A percentile compares a stretch with the other conserved stretches of the same genome.
Conservation (phyloP, 208 protist genomes). For the Wallacemonas sp. region DNA sequence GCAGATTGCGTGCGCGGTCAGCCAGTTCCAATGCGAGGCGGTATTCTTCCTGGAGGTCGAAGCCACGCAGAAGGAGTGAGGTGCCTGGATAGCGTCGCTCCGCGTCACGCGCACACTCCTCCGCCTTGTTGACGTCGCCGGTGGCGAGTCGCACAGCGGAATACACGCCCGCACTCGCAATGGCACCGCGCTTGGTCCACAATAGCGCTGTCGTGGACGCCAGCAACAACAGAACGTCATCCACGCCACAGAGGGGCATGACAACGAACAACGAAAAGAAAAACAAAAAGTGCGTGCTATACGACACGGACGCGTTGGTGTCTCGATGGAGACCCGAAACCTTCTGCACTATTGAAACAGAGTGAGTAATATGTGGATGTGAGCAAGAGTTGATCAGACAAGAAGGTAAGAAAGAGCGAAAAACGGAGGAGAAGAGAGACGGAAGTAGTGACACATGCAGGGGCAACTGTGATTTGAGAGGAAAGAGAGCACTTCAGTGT, state of each 20-base stretch:
- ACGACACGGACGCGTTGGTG: too few relatives aligned
- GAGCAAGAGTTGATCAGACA: too few relatives aligned
- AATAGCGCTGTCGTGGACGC: conserved; percentile 67
- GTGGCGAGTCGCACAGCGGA: conserved; percentile 30
- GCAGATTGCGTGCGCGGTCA: not conserved
- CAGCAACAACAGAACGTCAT: conserved; percentile 75
- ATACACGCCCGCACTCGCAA: conserved; percentile 41
- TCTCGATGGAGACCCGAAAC: too few relatives aligned
- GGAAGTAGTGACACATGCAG: too few relatives aligned
- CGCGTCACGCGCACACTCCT: conserved; percentile 21
- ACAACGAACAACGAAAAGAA: too few relatives aligned
- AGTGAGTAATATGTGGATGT: too few relatives aligned
- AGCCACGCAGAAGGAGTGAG: conserved; percentile 25
- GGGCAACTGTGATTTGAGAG: too few relatives aligned
- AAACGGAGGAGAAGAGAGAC: too few relatives aligned
- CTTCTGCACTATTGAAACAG: too few relatives aligned
- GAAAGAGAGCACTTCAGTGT: too few relatives aligned
- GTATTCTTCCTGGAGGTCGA: conserved; percentile 42
- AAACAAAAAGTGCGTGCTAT: too few relatives aligned
- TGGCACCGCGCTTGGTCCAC: conserved; percentile 63
- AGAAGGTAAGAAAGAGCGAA: too few relatives aligned
- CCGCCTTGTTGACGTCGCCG: conserved; percentile 33
- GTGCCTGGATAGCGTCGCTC: conserved; percentile 11
- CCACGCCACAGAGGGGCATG: conserved; percentile 78
- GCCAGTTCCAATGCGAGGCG: conserved; percentile 13